Percentiles rank a stretch among this genome's conserved stretches.
Evolutionary conservation across 257 asterid species (phyloP).

Genomic region (Osmanthus fragrans): DNA sequence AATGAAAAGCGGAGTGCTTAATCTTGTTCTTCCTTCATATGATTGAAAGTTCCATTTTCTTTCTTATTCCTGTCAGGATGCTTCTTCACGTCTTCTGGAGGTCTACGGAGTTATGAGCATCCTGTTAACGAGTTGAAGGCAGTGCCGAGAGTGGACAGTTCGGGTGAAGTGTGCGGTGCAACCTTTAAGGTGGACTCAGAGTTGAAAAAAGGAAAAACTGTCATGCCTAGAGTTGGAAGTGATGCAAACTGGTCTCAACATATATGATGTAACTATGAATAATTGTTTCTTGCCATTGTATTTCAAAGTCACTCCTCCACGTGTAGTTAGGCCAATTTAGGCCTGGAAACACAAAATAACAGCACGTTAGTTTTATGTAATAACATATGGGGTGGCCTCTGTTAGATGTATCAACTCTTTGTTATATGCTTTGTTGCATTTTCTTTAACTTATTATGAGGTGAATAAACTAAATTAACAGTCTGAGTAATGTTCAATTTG

Average conservation of each 20-base stretch:
- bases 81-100: conserved; percentile 93
- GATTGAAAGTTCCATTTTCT: neutral
- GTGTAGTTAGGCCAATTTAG: neutral
- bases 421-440: neutral
- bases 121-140: conserved; percentile 82
- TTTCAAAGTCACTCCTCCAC: too few relatives aligned
- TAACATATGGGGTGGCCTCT: conserved; percentile 1
- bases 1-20: neutral
- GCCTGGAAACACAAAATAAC: neutral
- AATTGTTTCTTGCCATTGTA: neutral
- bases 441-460: neutral
- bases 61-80: conserved; percentile 52
- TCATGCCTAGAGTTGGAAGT: conserved; percentile 92
- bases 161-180: conserved; percentile 85
- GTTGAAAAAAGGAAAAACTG: conserved; percentile 52
- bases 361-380: neutral
- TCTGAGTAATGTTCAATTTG: neutral
- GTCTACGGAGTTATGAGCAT: conserved; percentile 86
- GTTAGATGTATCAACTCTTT: neutral
- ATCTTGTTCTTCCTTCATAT: neutral
- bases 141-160: conserved; percentile 90
- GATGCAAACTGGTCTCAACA: conserved; percentile 59
- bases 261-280: neutral
- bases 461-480: neutral
- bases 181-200: conserved; percentile 78